phyloP scores from a whole-genome alignment of 2,329 filamentous ascomycete genomes.

The Hypomyces perniciosus region DNA sequence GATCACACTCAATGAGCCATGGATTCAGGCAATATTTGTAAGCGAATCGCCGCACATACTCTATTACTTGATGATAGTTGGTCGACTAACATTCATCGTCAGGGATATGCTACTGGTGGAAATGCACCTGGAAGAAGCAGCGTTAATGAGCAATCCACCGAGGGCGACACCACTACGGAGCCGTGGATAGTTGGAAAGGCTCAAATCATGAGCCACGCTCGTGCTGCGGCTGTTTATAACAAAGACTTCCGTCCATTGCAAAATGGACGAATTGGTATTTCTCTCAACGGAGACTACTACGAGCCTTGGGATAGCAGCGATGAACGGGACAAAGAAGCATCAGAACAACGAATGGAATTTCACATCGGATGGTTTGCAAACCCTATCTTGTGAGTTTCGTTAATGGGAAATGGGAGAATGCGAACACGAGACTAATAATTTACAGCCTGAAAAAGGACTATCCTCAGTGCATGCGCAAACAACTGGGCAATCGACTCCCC shows the following conservation, averaged over 20 bases:
- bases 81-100: background rate
- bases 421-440: background rate
- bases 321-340: conserved; percentile 23
- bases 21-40: conserved; percentile 32
- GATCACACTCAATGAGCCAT: conserved; percentile 36
- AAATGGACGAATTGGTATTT: conserved; percentile 29
- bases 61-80: background rate
- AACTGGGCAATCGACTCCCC: conserved; percentile 27
- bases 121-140: conserved; percentile 28
- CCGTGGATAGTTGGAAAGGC: conserved; percentile 32
- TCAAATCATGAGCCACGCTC: conserved; percentile 31
- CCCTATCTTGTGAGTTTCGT: conserved; percentile 29
- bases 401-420: background rate
- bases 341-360: conserved; percentile 31
- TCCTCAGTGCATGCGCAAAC: conserved; percentile 30
- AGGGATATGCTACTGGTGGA: conserved; percentile 29
- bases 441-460: conserved; percentile 26
- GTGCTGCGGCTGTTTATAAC: conserved; percentile 27
- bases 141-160: conserved; percentile 15
- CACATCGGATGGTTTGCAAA: conserved; percentile 36
- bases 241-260: conserved; percentile 26
- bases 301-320: conserved; percentile 29
- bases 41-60: background rate
- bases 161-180: conserved; percentile 29
- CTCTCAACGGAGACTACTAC: conserved; percentile 33